phyloP scores from a whole-genome alignment of 345 rosid genomes.

The Camelina laxa region DNA sequence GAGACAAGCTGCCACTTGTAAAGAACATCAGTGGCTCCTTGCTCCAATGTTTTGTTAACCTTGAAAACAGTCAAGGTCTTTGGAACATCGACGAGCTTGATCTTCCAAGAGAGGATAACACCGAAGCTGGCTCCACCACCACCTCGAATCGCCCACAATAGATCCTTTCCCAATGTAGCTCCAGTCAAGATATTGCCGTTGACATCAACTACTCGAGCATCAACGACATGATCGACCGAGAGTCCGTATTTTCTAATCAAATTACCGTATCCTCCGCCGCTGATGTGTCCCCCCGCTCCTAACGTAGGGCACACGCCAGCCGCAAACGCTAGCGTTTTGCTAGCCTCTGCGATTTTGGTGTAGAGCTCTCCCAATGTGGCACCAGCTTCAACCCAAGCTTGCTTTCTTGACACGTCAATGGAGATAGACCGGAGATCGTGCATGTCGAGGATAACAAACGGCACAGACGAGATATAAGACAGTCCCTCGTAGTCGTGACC shows the following conservation, averaged over 20 bases:
- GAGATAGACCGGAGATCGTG: constrained; percentile 49
- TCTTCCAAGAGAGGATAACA: constrained; percentile 51
- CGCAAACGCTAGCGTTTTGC: constrained; percentile 52
- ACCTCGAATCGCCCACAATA: constrained; percentile 69
- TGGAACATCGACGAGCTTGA: constrained; percentile 59
- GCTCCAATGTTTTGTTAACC: constrained; percentile 41
- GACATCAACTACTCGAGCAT: constrained; percentile 57
- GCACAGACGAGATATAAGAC: constrained; percentile 32
- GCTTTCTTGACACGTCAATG: constrained; percentile 42
- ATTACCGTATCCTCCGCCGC: constrained; percentile 64
- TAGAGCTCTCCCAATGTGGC: constrained; percentile 63
- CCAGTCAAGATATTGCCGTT: constrained; percentile 53
- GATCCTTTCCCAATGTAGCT: constrained; percentile 54
- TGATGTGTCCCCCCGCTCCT: constrained; percentile 57
- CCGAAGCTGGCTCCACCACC: constrained; percentile 69
- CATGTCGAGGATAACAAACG: constrained; percentile 52
- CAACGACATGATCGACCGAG: constrained; percentile 54
- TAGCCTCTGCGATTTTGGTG: constrained; percentile 50
- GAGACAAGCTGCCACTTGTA: constrained; percentile 51
- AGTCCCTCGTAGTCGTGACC: constrained; percentile 43
- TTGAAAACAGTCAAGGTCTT: constrained; percentile 47
- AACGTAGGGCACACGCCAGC: constrained; percentile 53
- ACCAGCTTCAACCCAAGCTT: constrained; percentile 62
- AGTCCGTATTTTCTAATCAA: constrained; percentile 62
- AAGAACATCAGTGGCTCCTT: constrained; percentile 42